phyloP scores from a whole-genome alignment of 164 flowering plant genomes.

The Sextonia rubra region DNA sequence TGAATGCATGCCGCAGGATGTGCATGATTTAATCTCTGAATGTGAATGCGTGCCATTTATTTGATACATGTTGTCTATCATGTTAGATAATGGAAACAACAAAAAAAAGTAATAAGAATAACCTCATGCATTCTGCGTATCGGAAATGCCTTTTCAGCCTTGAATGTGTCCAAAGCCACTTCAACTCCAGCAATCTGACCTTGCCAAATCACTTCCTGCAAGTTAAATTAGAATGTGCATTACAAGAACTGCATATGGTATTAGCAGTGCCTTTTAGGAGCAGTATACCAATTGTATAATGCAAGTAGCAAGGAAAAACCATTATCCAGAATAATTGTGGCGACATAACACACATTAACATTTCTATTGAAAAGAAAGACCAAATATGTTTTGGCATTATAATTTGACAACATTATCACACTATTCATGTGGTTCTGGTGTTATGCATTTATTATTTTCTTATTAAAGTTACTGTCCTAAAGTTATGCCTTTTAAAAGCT shows the following conservation, averaged over 20 bases:
- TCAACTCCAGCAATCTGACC: slow-evolving; percentile 85
- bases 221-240: neutral
- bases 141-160: slow-evolving; percentile 78
- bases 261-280: neutral
- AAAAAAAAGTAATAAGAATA: slow-evolving; percentile 3
- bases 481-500: no score
- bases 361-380: neutral
- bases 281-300: neutral
- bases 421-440: no score
- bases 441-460: no score
- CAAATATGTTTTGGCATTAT: neutral
- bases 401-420: neutral
- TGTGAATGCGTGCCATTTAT: neutral
- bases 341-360: neutral
- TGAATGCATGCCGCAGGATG: neutral
- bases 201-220: slow-evolving; percentile 85
- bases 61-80: neutral
- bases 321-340: neutral
- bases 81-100: neutral
- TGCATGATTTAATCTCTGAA: neutral
- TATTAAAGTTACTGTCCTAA: no score
- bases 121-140: slow-evolving; percentile 60
- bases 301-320: neutral
- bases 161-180: slow-evolving; percentile 68
- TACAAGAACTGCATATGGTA: neutral